Percentiles rank a stretch among this genome's conserved stretches.
These are phyloP conservation scores for Cadophora sp. DNA, from an alignment of 2,329 filamentous ascomycete species.

Conservation along the genomic window DNA sequence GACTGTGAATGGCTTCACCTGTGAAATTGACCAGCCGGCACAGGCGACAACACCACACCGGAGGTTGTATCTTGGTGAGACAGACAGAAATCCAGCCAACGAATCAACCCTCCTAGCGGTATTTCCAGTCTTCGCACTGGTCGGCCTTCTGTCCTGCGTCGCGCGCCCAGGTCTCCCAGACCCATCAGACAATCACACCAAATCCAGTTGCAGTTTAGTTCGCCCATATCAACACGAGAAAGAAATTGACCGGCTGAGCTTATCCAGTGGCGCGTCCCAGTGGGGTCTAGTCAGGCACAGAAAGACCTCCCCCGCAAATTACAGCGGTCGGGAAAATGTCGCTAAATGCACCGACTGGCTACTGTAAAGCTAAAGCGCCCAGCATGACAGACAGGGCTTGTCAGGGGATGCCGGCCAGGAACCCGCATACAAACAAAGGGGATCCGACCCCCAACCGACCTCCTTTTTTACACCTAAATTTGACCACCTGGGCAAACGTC, in stretches of 20 bases:
- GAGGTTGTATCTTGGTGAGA: too few relatives aligned
- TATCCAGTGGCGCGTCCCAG: slow-evolving; percentile 3
- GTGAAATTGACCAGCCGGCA: slow-evolving; percentile 1
- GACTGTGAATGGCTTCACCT: neutral
- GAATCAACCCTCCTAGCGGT: neutral
- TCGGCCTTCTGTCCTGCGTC: neutral
- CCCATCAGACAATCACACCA: neutral
- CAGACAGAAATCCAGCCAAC: neutral
- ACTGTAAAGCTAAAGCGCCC: too few relatives aligned
- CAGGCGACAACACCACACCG: neutral
- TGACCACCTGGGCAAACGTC: neutral
- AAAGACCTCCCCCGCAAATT: slow-evolving; percentile 14
- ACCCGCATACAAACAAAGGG: neutral
- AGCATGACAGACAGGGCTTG: too few relatives aligned
- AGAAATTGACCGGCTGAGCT: slow-evolving; percentile 10
- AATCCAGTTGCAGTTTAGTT: neutral
- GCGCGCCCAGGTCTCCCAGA: neutral
- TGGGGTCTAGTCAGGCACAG: slow-evolving; percentile 14
- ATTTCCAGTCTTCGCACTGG: neutral
- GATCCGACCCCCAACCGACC: slow-evolving; percentile 7
- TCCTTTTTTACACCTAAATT: neutral
- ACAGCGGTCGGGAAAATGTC: slow-evolving; percentile 2
- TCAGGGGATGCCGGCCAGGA: neutral
- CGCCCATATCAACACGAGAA: neutral
- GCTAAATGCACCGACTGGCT: slow-evolving; percentile 16